Evolutionary conservation across 768 basidiomycete species (phyloP).

Genomic region (Tricholoma hemisulphureum): DNA sequence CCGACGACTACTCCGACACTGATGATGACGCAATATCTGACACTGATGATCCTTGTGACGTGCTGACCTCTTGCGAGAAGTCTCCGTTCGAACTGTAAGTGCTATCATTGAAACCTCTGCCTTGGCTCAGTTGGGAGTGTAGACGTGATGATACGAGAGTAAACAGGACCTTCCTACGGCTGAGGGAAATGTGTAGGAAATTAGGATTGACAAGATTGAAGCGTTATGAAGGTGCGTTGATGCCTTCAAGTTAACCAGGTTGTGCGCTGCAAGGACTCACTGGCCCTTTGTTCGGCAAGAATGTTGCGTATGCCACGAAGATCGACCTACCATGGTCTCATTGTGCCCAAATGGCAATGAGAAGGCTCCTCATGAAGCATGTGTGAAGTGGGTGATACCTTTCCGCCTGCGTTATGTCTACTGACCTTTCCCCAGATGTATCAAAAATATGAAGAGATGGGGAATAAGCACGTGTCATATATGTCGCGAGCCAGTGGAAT

Average conservation of each 20-base stretch:
- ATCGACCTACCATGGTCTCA: neutral
- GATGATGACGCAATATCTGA: neutral
- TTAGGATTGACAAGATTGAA: neutral
- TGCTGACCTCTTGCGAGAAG: neutral
- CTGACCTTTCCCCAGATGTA: neutral
- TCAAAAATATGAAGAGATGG: neutral
- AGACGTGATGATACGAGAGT: neutral
- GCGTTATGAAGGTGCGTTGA: neutral
- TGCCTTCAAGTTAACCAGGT: neutral
- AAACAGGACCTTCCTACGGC: neutral
- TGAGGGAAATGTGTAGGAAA: neutral
- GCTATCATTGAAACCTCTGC: neutral
- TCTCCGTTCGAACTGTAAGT: neutral
- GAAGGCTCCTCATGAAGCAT: neutral
- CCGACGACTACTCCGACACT: neutral
- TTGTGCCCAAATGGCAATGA: neutral
- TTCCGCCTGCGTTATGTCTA: neutral
- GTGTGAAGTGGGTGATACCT: neutral
- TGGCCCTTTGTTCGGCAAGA: neutral
- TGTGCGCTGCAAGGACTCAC: neutral
- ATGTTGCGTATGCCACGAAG: neutral
- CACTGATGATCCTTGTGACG: neutral
- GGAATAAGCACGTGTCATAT: neutral
- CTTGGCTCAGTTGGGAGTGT: neutral
- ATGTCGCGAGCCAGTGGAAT: neutral